Evolutionary conservation across 495 filamentous ascomycete species (phyloP).

Genomic region (Daldinia concentrica): DNA sequence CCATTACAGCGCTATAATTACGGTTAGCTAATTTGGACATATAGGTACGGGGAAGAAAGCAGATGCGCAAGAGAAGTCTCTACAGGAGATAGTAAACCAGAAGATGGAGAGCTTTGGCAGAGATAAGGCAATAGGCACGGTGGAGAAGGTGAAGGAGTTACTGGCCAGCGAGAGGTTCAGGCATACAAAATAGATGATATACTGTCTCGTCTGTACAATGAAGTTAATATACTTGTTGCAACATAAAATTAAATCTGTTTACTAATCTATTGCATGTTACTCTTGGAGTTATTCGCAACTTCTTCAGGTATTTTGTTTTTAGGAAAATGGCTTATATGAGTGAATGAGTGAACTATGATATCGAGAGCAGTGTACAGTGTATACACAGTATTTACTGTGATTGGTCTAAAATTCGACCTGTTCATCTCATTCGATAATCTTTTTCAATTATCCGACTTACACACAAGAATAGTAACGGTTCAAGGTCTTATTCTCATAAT

Average conservation of each 20-base stretch:
- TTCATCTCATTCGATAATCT: slow-evolving; percentile 21
- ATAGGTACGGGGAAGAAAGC: slow-evolving; percentile 73
- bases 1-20: neutral
- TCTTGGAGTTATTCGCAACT: neutral
- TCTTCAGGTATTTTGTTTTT: too few relatives aligned
- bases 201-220: slow-evolving; percentile 25
- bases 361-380: neutral
- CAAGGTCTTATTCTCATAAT: neutral
- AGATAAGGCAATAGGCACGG: slow-evolving; percentile 58
- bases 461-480: neutral
- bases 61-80: slow-evolving; percentile 66
- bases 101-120: slow-evolving; percentile 73
- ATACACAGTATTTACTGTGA: slow-evolving; percentile 2
- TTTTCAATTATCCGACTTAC: slow-evolving; percentile 34
- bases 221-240: slow-evolving; percentile 8
- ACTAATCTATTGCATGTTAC: neutral
- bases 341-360: neutral
- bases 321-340: neutral
- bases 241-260: slow-evolving; percentile 7
- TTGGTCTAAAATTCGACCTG: slow-evolving; percentile 22
- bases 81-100: slow-evolving; percentile 67
- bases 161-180: slow-evolving; percentile 61
- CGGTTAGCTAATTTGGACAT: slow-evolving; percentile 27
- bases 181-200: slow-evolving; percentile 31
- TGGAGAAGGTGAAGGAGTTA: slow-evolving; percentile 64